Evolutionary conservation across 2,329 filamentous ascomycete genomes (phyloP).

Genomic region (Penicillium aurantiogriseum): DNA sequence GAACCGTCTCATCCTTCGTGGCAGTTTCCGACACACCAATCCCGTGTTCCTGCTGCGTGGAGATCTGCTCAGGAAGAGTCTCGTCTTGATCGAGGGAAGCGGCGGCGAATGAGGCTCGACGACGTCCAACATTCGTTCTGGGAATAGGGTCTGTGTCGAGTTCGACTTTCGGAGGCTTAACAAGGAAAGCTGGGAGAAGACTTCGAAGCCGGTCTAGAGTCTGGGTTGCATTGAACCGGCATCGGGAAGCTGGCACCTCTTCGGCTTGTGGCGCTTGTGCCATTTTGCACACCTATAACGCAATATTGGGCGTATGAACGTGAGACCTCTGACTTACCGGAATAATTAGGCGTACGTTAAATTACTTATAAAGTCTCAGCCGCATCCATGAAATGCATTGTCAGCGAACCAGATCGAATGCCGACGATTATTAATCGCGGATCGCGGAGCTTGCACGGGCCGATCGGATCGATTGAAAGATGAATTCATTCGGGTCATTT

Average conservation of each 20-base stretch:
- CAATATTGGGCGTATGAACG: not conserved
- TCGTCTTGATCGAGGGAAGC: slow-evolving; percentile 22
- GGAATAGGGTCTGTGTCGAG: slow-evolving; percentile 12
- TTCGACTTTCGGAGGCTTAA: not conserved
- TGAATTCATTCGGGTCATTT: not conserved
- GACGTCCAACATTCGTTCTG: slow-evolving; percentile 16
- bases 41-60: slow-evolving; percentile 18
- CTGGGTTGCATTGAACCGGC: slow-evolving; percentile 17
- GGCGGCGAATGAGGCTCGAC: slow-evolving; percentile 13
- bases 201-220: slow-evolving; percentile 14
- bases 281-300: slow-evolving; percentile 12
- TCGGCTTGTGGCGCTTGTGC: not conserved
- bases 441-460: slow-evolving; percentile 1
- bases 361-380: slow-evolving; percentile 4
- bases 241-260: slow-evolving; percentile 2
- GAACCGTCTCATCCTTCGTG: slow-evolving; percentile 52
- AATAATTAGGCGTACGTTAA: slow-evolving; percentile 6
- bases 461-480: not conserved
- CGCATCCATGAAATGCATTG: slow-evolving; percentile 1
- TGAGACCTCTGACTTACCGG: not conserved
- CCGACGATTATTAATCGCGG: slow-evolving; percentile 23
- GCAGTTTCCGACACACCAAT: slow-evolving; percentile 4
- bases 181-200: slow-evolving; percentile 1
- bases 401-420: slow-evolving; percentile 12
- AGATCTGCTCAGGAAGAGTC: slow-evolving; percentile 17